A percentile compares a stretch with the other conserved stretches of the same genome.
Conservation (phyloP, 768 basidiomycete species). For the Termitomyces heimii region DNA sequence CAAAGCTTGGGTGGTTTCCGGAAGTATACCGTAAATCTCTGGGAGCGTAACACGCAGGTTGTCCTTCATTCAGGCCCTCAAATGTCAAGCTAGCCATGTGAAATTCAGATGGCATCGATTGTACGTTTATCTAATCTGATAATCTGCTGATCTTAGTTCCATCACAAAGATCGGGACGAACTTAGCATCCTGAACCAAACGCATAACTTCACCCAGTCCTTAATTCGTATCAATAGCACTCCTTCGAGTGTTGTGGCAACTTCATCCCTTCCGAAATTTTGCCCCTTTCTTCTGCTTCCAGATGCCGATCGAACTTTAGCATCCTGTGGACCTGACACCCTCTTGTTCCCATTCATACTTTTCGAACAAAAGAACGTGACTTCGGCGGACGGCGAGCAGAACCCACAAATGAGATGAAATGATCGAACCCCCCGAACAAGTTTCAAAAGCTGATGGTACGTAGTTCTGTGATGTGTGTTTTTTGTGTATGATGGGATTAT, state of each 20-base stretch:
- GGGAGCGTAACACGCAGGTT: background rate
- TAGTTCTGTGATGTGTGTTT: no score
- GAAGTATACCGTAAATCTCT: background rate
- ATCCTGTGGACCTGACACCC: conserved; percentile 40
- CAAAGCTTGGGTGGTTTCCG: background rate
- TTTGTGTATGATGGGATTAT: no score
- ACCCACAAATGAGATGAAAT: no score
- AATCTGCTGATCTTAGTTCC: background rate
- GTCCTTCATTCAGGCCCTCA: background rate
- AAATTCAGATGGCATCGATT: background rate
- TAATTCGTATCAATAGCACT: conserved; percentile 45
- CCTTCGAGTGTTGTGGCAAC: conserved; percentile 42
- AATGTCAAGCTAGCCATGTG: no score
- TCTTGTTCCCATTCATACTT: conserved; percentile 72
- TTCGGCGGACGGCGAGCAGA: no score
- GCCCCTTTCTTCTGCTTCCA: conserved; percentile 40
- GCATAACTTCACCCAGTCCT: conserved; percentile 58
- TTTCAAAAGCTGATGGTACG: no score
- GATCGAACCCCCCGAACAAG: no score
- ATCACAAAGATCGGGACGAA: no score
- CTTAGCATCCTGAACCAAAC: conserved; percentile 33
- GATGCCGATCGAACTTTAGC: conserved; percentile 43
- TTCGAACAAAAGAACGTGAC: conserved; percentile 70
- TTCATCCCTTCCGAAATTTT: conserved; percentile 55
- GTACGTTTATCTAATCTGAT: conserved; percentile 10